phyloP scores from a whole-genome alignment of 2,329 filamentous ascomycete species.

The Colletotrichum brevisporum region DNA sequence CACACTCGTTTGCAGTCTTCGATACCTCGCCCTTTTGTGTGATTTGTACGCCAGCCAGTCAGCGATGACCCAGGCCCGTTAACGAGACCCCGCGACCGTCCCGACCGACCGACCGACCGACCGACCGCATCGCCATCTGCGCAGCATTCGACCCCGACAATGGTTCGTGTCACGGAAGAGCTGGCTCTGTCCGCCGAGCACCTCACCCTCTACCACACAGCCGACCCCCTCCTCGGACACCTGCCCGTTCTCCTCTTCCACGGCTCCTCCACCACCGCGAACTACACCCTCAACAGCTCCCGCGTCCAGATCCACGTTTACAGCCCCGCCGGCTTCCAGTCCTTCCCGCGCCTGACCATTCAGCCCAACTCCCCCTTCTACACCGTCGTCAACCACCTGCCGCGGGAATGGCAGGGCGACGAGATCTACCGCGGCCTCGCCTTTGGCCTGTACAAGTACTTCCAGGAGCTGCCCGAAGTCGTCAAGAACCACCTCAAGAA shows the following conservation, averaged over 20 bases:
- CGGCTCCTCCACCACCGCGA: conserved; percentile 89
- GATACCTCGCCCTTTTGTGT: conserved; percentile 22
- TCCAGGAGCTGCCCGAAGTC: conserved; percentile 83
- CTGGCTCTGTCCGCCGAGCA: conserved; percentile 85
- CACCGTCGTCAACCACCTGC: conserved; percentile 88
- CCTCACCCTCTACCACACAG: conserved; percentile 89
- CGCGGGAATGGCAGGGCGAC: conserved; percentile 95
- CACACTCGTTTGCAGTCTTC: conserved; percentile 30
- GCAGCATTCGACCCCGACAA: conserved; percentile 58
- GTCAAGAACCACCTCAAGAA: conserved; percentile 80
- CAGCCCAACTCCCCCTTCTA: conserved; percentile 95
- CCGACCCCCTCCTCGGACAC: conserved; percentile 86
- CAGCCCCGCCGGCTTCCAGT: conserved; percentile 88
- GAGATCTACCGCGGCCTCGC: conserved; percentile 92
- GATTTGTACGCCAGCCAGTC: conserved; percentile 29
- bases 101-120: conserved; percentile 38
- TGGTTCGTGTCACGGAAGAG: conserved; percentile 87
- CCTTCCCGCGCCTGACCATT: conserved; percentile 91
- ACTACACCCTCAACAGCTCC: conserved; percentile 88
- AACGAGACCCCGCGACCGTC: conserved; percentile 40
- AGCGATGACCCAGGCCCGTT: conserved; percentile 47
- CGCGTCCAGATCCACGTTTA: conserved; percentile 96
- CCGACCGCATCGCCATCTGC: conserved; percentile 44
- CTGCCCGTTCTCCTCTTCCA: conserved; percentile 91
- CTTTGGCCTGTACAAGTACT: conserved; percentile 95